Base-by-base conservation (phyloP, 371 early-diverging fungal species). In the Nematocida ironsii region DNA sequence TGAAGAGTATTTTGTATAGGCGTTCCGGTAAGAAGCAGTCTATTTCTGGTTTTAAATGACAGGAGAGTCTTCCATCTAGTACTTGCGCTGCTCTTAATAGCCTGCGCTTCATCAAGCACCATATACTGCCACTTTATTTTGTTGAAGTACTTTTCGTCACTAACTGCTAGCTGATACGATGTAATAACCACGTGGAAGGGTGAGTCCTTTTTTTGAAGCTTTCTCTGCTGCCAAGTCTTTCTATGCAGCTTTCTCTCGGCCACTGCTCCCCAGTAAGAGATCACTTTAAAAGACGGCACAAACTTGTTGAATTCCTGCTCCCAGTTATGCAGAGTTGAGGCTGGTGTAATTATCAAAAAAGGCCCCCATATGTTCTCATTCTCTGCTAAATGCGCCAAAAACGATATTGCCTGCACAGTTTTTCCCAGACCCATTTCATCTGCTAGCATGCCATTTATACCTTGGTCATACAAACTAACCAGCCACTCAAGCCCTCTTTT, bases 401-500 rank as follows among this genome's bases (percentile, higher is more conserved):
- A 86, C 4, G 95, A 91, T 72, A 96, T 95, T 0, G 93, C 91
- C 87, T 96, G 95, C 11, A 95, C 92, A 0, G 97, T 95, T 88
- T 99, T 94, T 23, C 94, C 94, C 16, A 94, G 86, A 42, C 94
- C 97, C 96, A 96, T 96, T 87, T 94, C 95, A 86, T 95, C 95
- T 4, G 95, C 95, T 42, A 95, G 87, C 84, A 97, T 95, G 66
- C 96, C 94, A 86, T 95, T 95, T 86, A 97, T 95, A 62, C 95
- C 95, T 84, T 94, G 93, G 73, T 95, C 93, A 83, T 94, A 95
- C 84, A 95, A 85, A 85, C 92, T 93, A 27, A 93, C 92, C 11
- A 99, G 90, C 99, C 99, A 99, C 85, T 94, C 94, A 27, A 99
- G 89, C 25, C 99, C 99, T 87, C 95, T 93, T 62, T 96, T 86